Percentiles rank a stretch among this genome's conserved stretches.
phyloP scores from a whole-genome alignment of 805 yeast species.

The Candida succiphila region DNA sequence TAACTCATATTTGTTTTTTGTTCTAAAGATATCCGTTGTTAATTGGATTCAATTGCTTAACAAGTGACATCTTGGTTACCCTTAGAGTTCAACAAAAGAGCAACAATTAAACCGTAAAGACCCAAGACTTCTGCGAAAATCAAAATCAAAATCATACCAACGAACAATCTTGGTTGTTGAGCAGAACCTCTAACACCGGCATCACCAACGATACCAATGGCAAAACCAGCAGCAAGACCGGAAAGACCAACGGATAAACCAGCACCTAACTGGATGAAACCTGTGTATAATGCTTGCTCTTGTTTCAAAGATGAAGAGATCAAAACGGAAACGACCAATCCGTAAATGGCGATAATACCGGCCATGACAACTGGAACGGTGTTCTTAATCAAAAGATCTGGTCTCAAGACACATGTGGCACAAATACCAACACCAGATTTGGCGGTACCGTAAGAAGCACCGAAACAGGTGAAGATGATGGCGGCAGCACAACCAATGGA shows the following conservation, averaged over 20 bases:
- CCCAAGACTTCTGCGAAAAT: slow-evolving; percentile 99
- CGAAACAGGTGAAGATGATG: slow-evolving; percentile 96
- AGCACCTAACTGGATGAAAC: slow-evolving; percentile 96
- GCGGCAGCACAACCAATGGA: slow-evolving; percentile 99
- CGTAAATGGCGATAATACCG: slow-evolving; percentile 98
- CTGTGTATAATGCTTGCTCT: slow-evolving; percentile 89
- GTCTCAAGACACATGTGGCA: slow-evolving; percentile 96
- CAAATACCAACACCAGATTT: slow-evolving; percentile 99
- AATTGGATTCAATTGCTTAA: slow-evolving; percentile 26
- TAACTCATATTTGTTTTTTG: no score
- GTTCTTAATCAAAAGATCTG: slow-evolving; percentile 87
- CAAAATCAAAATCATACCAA: slow-evolving; percentile 95
- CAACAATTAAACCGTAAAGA: slow-evolving; percentile 94
- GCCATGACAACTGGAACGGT: slow-evolving; percentile 98
- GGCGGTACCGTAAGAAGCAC: slow-evolving; percentile 99
- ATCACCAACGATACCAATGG: slow-evolving; percentile 99
- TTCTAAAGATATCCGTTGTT: no score
- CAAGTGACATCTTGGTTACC: slow-evolving; percentile 88
- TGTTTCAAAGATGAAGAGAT: slow-evolving; percentile 85
- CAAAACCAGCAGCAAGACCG: slow-evolving; percentile 97
- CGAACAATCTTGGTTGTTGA: slow-evolving; percentile 96
- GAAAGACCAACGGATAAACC: slow-evolving; percentile 96
- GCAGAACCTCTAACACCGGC: slow-evolving; percentile 99
- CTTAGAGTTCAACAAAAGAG: slow-evolving; percentile 93
- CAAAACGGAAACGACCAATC: slow-evolving; percentile 91